A percentile compares a stretch with the other conserved stretches of the same genome.
Evolutionary conservation across 129 eudicot species (phyloP).

Genomic region (Oenanthe sinensis): DNA sequence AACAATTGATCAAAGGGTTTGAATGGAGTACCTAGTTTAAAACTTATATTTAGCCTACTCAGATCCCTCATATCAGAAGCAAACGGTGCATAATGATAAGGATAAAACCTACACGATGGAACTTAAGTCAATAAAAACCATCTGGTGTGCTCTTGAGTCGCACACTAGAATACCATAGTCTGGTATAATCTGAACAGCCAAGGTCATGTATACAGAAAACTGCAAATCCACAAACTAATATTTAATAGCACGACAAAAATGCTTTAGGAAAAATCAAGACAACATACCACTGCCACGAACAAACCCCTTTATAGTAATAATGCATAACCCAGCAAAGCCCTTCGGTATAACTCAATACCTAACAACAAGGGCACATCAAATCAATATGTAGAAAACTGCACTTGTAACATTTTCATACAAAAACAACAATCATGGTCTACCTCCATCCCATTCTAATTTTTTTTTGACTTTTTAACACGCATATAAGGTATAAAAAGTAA

Average conservation of each 20-base stretch:
- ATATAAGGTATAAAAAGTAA: no score
- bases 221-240: not conserved
- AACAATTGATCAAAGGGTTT: slow-evolving; percentile 90
- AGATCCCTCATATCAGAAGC: slow-evolving; percentile 94
- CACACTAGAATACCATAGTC: not conserved
- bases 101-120: slow-evolving; percentile 60
- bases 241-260: not conserved
- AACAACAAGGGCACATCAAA: slow-evolving; percentile 13
- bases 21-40: slow-evolving; percentile 84
- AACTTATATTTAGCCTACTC: slow-evolving; percentile 53
- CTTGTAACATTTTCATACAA: not conserved
- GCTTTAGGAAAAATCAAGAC: not conserved
- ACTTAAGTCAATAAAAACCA: not conserved
- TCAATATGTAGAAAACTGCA: not conserved
- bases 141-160: not conserved
- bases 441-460: no score
- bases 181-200: not conserved
- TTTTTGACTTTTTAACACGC: no score
- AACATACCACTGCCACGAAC: slow-evolving; percentile 89
- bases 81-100: slow-evolving; percentile 99
- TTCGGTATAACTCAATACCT: slow-evolving; percentile 80
- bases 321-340: slow-evolving; percentile 99
- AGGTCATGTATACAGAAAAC: not conserved
- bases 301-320: slow-evolving; percentile 97
- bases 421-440: not conserved